These are phyloP conservation scores for Hypoxylon sp. DNA, from an alignment of 2,329 filamentous ascomycete species.

Conservation along the genomic window DNA sequence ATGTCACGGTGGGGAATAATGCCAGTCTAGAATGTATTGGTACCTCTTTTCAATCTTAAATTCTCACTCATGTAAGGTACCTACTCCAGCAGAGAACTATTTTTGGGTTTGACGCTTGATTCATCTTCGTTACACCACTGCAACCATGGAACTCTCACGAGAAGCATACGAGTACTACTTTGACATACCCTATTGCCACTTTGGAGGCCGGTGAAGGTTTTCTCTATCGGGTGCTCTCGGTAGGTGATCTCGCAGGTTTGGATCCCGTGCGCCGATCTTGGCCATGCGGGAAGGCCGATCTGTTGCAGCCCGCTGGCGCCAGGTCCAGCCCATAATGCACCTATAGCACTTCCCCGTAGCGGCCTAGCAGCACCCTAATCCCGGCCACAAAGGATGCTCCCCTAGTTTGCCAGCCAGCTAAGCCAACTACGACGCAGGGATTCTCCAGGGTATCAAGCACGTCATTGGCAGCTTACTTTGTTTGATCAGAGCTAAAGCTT, in stretches of 20 bases:
- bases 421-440: conserved; percentile 24
- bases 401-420: too few species aligned
- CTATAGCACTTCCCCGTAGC: conserved; percentile 21
- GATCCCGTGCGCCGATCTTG: conserved; percentile 21
- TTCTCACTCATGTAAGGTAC: too few species aligned
- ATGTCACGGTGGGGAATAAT: not conserved
- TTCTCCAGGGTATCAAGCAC: conserved; percentile 39
- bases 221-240: not conserved
- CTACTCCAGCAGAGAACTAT: not conserved
- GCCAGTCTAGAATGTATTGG: not conserved
- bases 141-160: not conserved
- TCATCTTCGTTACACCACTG: not conserved
- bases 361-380: conserved; percentile 17
- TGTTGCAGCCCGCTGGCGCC: conserved; percentile 15
- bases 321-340: not conserved
- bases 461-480: conserved; percentile 40
- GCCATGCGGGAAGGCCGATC: conserved; percentile 29
- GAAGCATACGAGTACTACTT: not conserved
- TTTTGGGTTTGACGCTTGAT: not conserved
- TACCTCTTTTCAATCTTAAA: not conserved
- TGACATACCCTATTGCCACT: conserved; percentile 11
- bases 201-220: conserved; percentile 14
- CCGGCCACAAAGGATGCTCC: conserved; percentile 22
- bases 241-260: not conserved
- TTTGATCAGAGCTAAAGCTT: conserved; percentile 34